These are phyloP conservation scores for Trichomonas vaginalis DNA, from an alignment of 208 protist species.

Conservation along the genomic window DNA sequence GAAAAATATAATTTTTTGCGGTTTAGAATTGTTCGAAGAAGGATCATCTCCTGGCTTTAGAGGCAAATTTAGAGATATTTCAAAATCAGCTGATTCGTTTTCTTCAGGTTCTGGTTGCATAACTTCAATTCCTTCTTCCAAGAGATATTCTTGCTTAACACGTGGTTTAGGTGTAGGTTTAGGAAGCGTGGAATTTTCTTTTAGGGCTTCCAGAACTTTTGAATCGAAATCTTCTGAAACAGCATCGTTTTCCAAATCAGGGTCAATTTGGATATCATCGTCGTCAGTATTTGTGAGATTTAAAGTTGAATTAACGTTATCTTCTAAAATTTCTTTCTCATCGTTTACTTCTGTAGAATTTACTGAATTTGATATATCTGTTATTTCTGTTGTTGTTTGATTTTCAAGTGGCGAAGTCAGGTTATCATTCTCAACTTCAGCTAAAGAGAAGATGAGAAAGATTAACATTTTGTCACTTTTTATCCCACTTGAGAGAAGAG, in stretches of 20 bases:
- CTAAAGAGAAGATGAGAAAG: neutral
- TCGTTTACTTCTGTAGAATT: neutral
- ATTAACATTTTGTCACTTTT: neutral
- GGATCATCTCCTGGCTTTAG: neutral
- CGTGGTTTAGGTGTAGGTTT: neutral
- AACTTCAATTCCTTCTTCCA: neutral
- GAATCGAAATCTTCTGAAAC: neutral
- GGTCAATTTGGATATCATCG: neutral
- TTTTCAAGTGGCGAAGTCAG: neutral
- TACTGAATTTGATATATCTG: neutral
- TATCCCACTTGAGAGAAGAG: too few species aligned
- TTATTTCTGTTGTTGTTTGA: neutral
- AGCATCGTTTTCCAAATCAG: neutral
- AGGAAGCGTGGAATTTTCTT: neutral
- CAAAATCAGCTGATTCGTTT: neutral
- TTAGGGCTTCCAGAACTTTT: neutral
- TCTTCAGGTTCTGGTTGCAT: neutral
- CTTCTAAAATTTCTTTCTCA: neutral
- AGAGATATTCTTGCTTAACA: neutral
- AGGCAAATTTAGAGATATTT: neutral
- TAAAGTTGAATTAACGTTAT: neutral
- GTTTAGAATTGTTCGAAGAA: neutral
- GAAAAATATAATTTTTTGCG: neutral
- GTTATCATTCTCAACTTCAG: neutral
- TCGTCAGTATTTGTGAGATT: neutral